phyloP scores from a whole-genome alignment of 164 flowering plant species.

The Chimonanthus praecox region DNA sequence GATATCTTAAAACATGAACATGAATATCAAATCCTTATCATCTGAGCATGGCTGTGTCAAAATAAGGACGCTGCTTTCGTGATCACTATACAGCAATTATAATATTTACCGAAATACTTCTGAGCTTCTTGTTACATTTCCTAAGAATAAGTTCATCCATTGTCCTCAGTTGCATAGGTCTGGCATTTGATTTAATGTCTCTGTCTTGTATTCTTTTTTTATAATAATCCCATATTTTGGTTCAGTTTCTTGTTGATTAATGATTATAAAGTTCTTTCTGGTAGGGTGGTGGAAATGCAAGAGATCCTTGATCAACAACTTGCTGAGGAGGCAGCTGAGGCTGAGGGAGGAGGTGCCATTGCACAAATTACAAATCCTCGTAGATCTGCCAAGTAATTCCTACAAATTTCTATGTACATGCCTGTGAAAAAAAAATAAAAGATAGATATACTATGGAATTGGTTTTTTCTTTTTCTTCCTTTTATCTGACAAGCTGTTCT shows the following conservation, averaged over 20 bases:
- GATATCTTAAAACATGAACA: neutral
- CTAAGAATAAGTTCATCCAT: neutral
- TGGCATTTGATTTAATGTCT: neutral
- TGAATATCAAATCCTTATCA: neutral
- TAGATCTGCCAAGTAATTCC: constrained; percentile 62
- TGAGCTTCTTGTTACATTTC: neutral
- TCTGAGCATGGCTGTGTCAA: neutral
- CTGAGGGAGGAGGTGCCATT: constrained; percentile 89
- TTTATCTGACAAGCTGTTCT: neutral
- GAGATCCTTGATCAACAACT: constrained; percentile 92
- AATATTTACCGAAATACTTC: neutral
- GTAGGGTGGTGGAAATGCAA: constrained; percentile 98
- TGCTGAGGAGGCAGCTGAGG: constrained; percentile 99
- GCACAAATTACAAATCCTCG: constrained; percentile 80
- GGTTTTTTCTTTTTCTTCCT: neutral
- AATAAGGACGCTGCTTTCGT: neutral
- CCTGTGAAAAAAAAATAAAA: neutral
- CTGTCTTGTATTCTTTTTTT: neutral
- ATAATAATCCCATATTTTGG: neutral
- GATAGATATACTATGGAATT: neutral
- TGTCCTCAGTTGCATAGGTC: neutral
- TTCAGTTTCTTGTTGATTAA: neutral
- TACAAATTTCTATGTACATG: neutral
- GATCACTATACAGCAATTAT: neutral
- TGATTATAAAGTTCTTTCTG: constrained; percentile 4